These are phyloP conservation scores for Scedosporium minutisporum DNA, from an alignment of 2,329 filamentous ascomycete species.

Conservation along the genomic window DNA sequence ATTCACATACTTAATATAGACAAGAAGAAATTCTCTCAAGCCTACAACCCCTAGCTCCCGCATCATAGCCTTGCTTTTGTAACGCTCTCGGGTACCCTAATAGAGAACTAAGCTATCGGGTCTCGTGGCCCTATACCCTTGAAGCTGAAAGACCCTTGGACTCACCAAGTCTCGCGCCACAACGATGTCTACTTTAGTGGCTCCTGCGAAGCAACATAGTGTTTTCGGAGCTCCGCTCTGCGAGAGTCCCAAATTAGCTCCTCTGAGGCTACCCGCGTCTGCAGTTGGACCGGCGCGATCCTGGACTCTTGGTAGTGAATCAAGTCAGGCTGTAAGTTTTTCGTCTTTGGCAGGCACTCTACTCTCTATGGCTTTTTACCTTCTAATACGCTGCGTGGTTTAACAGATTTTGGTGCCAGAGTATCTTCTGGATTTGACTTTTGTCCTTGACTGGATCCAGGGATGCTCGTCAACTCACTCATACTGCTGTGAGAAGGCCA, in stretches of 20 bases:
- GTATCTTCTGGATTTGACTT: neutral
- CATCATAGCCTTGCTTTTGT: too few species aligned
- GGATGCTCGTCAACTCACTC: neutral
- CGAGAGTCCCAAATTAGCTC: neutral
- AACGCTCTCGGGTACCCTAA: too few species aligned
- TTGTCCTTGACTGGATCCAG: neutral
- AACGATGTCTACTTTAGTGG: neutral
- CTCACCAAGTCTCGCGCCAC: neutral
- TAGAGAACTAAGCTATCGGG: neutral
- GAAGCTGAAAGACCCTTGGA: neutral
- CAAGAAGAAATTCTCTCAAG: too few species aligned
- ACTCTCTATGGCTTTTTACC: neutral
- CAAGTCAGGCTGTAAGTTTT: neutral
- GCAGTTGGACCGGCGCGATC: neutral
- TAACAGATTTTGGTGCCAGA: neutral
- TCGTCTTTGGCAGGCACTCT: neutral
- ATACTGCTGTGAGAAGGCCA: conserved; percentile 1
- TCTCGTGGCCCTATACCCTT: neutral
- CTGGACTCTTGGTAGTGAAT: neutral
- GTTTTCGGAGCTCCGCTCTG: neutral
- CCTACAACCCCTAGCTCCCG: too few species aligned
- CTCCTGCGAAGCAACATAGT: neutral
- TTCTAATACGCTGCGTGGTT: neutral
- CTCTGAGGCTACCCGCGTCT: neutral
- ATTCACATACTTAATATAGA: too few species aligned